Conservation (phyloP, 192 early-diverging fungal species). For the Coemansia sp. region DNA sequence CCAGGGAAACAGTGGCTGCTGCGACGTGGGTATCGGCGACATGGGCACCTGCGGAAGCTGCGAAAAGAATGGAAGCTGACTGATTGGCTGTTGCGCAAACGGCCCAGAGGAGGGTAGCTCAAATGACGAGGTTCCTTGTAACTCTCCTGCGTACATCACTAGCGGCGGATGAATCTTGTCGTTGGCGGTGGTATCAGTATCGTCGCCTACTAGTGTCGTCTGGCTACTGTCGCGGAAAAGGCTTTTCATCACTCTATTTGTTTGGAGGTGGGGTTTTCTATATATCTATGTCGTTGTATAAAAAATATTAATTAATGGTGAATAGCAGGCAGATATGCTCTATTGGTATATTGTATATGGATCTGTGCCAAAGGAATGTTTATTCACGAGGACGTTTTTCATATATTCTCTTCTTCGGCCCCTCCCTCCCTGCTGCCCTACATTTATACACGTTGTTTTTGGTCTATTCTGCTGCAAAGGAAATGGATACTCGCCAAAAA, state of each 20-base stretch:
- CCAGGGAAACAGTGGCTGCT: background rate
- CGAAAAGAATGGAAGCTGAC: background rate
- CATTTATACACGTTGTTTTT: background rate
- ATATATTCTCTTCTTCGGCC: background rate
- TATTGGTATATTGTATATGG: background rate
- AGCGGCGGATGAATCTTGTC: background rate
- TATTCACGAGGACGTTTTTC: background rate
- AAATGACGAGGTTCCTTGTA: background rate
- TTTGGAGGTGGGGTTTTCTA: too few relatives aligned
- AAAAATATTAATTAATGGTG: too few relatives aligned
- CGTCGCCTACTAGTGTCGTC: background rate
- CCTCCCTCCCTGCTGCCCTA: background rate
- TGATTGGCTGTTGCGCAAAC: background rate
- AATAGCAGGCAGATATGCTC: too few relatives aligned
- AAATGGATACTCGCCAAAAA: too few relatives aligned
- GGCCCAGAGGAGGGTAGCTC: too few relatives aligned
- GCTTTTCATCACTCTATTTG: background rate
- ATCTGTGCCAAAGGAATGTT: background rate
- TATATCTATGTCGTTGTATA: too few relatives aligned
- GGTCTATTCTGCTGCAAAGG: background rate
- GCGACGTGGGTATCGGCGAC: background rate
- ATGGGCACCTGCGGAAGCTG: background rate
- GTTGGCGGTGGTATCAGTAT: background rate
- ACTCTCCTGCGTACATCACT: background rate
- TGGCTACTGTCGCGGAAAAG: background rate